Evolutionary conservation across 495 filamentous ascomycete genomes (phyloP).

Genomic region (Penicillium longicatenatum): DNA sequence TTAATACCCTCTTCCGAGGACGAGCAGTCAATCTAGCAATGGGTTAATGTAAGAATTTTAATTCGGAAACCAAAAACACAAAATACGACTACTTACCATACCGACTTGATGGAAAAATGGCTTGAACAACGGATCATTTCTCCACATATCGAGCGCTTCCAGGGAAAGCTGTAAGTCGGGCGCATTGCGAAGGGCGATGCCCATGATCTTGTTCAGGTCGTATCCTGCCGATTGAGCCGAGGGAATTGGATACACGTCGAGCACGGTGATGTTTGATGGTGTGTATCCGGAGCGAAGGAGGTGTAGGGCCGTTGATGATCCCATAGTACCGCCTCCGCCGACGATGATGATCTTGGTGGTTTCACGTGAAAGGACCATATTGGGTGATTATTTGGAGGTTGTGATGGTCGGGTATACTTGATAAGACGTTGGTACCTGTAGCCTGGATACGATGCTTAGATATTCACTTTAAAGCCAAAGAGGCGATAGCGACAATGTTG

Average conservation of each 20-base stretch:
- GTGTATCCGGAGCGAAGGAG: constrained; percentile 46
- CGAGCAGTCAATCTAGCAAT: constrained; percentile 22
- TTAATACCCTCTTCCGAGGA: constrained; percentile 21
- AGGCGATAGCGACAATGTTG: too few species aligned
- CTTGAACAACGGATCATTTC: constrained; percentile 45
- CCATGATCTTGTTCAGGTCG: constrained; percentile 52
- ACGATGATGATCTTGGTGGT: constrained; percentile 20
- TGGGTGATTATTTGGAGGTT: not conserved
- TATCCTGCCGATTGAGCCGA: constrained; percentile 47
- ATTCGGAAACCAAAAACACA: not conserved
- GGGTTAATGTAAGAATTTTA: not conserved
- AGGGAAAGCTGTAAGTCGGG: constrained; percentile 21
- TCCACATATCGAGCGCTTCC: constrained; percentile 44
- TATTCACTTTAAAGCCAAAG: too few species aligned
- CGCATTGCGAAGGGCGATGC: constrained; percentile 17
- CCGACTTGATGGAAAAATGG: constrained; percentile 47
- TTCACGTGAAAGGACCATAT: constrained; percentile 12
- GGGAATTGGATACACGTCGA: constrained; percentile 46
- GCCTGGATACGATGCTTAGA: too few species aligned
- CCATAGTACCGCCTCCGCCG: constrained; percentile 44
- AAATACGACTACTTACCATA: constrained; percentile 14
- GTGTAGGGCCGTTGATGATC: constrained; percentile 48
- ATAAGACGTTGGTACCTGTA: not conserved
- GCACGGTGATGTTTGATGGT: constrained; percentile 41
- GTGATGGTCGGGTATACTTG: not conserved